Evolutionary conservation across 1,139 yeast genomes (phyloP), one percentile per base, ranked within the genome.

Genomic region (Kurtzmaniella natalensis): DNA sequence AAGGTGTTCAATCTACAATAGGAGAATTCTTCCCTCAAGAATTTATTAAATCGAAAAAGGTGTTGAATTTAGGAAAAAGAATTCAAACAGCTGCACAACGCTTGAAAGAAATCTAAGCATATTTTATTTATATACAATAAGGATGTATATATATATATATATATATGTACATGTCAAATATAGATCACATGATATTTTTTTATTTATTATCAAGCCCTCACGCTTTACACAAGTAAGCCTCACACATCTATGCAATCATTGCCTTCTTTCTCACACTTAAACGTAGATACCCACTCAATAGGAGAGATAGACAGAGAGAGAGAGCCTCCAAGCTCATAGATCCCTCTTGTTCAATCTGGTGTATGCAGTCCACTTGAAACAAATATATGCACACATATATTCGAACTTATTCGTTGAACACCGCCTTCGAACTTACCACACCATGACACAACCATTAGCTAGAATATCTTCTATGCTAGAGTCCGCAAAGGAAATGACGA

Each of bases 401-500:
- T 24, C 16, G 15, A 25, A 8, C 15, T 17, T 8, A 17, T 7
- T 9, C n/a, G 9, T 7, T 10, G n/a, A 25, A 14, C 18, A 14
- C 7, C n/a, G 18, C 18, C 5, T 10, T 25, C n/a, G 16, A 15
- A 10, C 15, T 10, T 6, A 26, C 9, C 10, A 8, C 10, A 20
- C 7, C 31, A 69, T 68, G 74, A 52, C 69, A 23, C 74, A 68
- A 30, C 61, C 72, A 5, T 48, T 70, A 30, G 58, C 73, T 9
- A 58, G 57, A 39, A 48, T 69, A 35, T 52, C 72, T 32, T 61
- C 71, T 19, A 64, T 70, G 57, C 70, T 88, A 42, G 95, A 85
- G 57, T 78, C 89, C 19, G 96, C 96, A 2, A 75, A 78, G 45
- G 89, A 81, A 45, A 59, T 84, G 45, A 83, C 94, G 5, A 64